These are phyloP conservation scores for Eucalyptus pumila DNA, from an alignment of 345 rosid species.

Conservation along the genomic window DNA sequence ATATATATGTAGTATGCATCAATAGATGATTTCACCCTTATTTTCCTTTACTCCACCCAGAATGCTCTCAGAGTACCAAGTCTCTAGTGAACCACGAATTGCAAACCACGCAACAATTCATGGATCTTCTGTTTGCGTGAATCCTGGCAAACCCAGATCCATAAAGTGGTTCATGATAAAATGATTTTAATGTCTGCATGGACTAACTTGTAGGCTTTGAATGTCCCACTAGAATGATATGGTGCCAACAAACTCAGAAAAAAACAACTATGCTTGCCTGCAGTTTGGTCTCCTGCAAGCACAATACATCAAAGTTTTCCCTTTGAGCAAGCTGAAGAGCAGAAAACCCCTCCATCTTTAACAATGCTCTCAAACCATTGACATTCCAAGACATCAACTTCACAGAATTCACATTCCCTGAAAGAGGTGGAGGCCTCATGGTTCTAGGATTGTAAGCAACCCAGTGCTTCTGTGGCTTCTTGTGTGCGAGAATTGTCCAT, in stretches of 20 bases:
- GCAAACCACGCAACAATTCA: neutral
- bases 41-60: neutral
- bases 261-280: slow-evolving; percentile 38
- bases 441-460: slow-evolving; percentile 67
- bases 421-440: slow-evolving; percentile 58
- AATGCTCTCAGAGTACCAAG: neutral
- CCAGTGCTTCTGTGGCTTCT: slow-evolving; percentile 90
- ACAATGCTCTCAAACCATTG: slow-evolving; percentile 78
- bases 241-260: neutral
- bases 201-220: neutral
- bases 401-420: slow-evolving; percentile 26
- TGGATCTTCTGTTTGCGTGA: neutral
- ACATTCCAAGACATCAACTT: slow-evolving; percentile 95
- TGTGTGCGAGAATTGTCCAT: slow-evolving; percentile 83
- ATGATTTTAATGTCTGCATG: neutral
- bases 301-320: slow-evolving; percentile 75
- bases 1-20: neutral
- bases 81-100: neutral
- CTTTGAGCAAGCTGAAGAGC: slow-evolving; percentile 71
- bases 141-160: neutral
- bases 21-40: neutral
- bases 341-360: slow-evolving; percentile 63
- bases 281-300: slow-evolving; percentile 93
- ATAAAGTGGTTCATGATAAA: neutral
- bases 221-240: neutral